Percentiles rank a stretch among this genome's conserved stretches.
Evolutionary conservation across 345 rosid genomes (phyloP).

Genomic region (Alliaria petiolata): DNA sequence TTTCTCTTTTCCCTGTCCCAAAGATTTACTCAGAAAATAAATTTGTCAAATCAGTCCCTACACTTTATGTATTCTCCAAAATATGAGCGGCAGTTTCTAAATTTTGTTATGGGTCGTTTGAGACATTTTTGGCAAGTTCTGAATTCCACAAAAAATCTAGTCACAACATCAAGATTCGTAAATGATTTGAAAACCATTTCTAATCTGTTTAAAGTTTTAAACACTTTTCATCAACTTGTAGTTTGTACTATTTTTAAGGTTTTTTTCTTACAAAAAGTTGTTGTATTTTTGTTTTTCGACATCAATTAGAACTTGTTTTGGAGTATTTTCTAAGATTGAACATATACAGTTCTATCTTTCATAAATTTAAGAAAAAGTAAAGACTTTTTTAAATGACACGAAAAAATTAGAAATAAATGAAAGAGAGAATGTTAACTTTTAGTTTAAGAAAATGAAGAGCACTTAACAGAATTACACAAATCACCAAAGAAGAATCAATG

Average conservation of each 20-base stretch:
- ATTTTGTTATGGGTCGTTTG: background rate
- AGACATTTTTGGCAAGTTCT: no score
- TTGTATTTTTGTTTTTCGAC: background rate
- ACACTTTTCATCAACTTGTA: no score
- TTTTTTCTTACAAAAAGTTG: background rate
- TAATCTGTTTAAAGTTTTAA: no score
- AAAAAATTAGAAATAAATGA: background rate
- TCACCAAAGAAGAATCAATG: slow-evolving; percentile 4
- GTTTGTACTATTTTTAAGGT: background rate
- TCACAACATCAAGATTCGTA: no score
- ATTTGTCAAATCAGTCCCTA: slow-evolving; percentile 5
- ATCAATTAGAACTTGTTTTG: background rate
- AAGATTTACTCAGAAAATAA: background rate
- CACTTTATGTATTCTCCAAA: background rate
- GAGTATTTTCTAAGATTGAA: background rate
- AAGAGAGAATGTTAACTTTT: background rate
- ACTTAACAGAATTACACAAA: slow-evolving; percentile 18
- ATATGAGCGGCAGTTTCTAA: background rate
- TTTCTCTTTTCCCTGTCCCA: background rate
- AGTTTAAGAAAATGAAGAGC: background rate
- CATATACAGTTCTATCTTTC: background rate
- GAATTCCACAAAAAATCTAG: no score
- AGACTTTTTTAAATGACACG: background rate
- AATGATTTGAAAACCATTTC: no score
- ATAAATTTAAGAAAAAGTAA: background rate